Percentiles rank a stretch among this genome's conserved stretches.
These are phyloP conservation scores for Quercus glauca DNA, from an alignment of 306 rosid species.

Conservation along the genomic window DNA sequence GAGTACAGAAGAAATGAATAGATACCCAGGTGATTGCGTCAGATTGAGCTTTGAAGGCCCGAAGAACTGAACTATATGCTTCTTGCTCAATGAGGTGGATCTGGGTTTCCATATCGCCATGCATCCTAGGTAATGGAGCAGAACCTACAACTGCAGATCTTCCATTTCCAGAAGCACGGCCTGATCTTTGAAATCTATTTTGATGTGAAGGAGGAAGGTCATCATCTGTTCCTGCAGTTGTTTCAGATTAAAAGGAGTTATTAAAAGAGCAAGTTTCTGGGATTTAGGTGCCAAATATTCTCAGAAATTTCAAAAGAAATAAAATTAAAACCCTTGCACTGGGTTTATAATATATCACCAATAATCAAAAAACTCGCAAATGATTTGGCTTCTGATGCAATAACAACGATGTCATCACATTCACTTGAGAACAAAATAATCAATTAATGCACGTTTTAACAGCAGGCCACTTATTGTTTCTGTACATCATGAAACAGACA, in stretches of 20 bases:
- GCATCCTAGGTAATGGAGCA: conserved; percentile 42
- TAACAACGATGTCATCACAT: background rate
- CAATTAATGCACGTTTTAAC: background rate
- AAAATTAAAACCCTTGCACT: background rate
- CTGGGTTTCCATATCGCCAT: conserved; percentile 77
- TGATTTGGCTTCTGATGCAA: background rate
- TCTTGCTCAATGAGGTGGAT: conserved; percentile 94
- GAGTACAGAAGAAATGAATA: conserved; percentile 21
- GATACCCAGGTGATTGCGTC: conserved; percentile 94
- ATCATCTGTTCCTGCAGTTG: conserved; percentile 53
- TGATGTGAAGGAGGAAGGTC: conserved; percentile 59
- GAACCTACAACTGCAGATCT: conserved; percentile 55
- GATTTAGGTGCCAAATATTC: background rate
- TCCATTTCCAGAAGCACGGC: conserved; percentile 37
- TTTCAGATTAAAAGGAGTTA: conserved; percentile 13
- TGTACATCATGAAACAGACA: background rate
- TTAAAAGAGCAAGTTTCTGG: background rate
- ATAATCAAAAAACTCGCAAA: background rate
- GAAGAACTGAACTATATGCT: conserved; percentile 89
- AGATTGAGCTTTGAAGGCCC: conserved; percentile 97
- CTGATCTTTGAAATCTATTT: conserved; percentile 55
- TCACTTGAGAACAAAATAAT: background rate
- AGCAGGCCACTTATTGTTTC: background rate
- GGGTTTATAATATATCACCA: background rate
- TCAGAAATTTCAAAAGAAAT: background rate